Conservation (phyloP, 306 rosid genomes). For the Geum urbanum region DNA sequence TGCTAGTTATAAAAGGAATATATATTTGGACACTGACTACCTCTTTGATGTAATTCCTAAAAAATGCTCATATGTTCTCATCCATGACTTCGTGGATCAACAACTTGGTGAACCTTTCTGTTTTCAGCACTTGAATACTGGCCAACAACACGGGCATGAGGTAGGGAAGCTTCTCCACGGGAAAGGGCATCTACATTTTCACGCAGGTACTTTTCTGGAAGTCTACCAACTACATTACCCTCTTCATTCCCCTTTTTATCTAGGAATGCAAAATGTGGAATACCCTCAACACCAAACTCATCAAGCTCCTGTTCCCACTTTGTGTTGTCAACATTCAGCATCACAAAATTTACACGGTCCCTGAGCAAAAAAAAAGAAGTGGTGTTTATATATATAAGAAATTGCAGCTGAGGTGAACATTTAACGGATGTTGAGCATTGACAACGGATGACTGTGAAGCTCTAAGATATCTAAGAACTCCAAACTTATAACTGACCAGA, state of each 20-base stretch:
- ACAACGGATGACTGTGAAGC: not conserved
- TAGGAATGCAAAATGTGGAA: slow-evolving; percentile 92
- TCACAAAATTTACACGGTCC: slow-evolving; percentile 62
- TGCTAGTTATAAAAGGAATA: slow-evolving; percentile 12
- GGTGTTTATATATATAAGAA: not conserved
- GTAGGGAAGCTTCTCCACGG: slow-evolving; percentile 64
- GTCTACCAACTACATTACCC: slow-evolving; percentile 89
- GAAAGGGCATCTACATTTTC: slow-evolving; percentile 89
- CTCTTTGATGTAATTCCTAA: slow-evolving; percentile 23
- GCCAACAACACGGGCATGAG: slow-evolving; percentile 85
- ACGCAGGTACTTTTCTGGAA: slow-evolving; percentile 65
- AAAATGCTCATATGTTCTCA: slow-evolving; percentile 19
- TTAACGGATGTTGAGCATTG: not conserved
- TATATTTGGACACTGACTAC: slow-evolving; percentile 16
- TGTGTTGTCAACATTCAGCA: slow-evolving; percentile 88
- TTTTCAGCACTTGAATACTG: slow-evolving; percentile 79
- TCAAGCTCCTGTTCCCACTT: slow-evolving; percentile 99
- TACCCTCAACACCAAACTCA: slow-evolving; percentile 97
- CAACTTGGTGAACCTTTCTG: slow-evolving; percentile 82
- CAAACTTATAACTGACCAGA: not conserved
- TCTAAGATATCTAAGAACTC: not conserved
- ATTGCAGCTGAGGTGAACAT: slow-evolving; percentile 3
- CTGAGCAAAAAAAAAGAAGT: slow-evolving; percentile 29
- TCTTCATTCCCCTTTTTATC: slow-evolving; percentile 89
- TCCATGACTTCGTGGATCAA: slow-evolving; percentile 67